phyloP scores from a whole-genome alignment of 2,329 filamentous ascomycete genomes.

The Colletotrichum acutatum region DNA sequence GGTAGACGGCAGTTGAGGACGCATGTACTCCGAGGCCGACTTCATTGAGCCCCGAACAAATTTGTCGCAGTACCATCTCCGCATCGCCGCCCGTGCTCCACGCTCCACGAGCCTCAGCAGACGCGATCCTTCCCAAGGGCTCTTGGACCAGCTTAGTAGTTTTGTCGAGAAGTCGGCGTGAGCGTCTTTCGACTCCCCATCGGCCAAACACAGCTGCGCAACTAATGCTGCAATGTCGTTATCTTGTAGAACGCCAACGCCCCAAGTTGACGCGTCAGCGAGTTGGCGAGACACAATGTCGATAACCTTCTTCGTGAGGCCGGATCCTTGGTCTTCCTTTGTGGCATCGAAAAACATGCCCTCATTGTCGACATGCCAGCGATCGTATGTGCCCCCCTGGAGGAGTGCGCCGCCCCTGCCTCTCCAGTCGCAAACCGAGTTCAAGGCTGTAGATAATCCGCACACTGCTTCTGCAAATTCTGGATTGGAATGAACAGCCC shows the following conservation, averaged over 20 bases:
- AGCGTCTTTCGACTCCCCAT: slow-evolving; percentile 46
- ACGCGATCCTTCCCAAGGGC: slow-evolving; percentile 89
- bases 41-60: slow-evolving; percentile 69
- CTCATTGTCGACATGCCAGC: slow-evolving; percentile 90
- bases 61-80: slow-evolving; percentile 89
- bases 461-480: slow-evolving; percentile 98
- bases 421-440: slow-evolving; percentile 95
- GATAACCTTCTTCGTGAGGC: slow-evolving; percentile 90
- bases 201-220: slow-evolving; percentile 56
- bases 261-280: slow-evolving; percentile 87
- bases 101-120: slow-evolving; percentile 87
- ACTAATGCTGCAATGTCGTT: slow-evolving; percentile 62
- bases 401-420: slow-evolving; percentile 87
- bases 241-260: slow-evolving; percentile 74
- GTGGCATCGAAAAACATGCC: slow-evolving; percentile 84
- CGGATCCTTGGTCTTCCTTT: slow-evolving; percentile 70
- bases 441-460: slow-evolving; percentile 91
- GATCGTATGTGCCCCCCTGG: slow-evolving; percentile 79
- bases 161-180: slow-evolving; percentile 52
- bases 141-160: slow-evolving; percentile 72
- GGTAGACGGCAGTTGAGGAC: slow-evolving; percentile 78
- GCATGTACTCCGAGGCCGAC: slow-evolving; percentile 70
- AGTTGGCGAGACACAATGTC: slow-evolving; percentile 92
- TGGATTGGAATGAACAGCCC: slow-evolving; percentile 90
- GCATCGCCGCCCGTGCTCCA: slow-evolving; percentile 78